Evolutionary conservation across 768 basidiomycete species (phyloP).

Genomic region (Artomyces pyxidatus): DNA sequence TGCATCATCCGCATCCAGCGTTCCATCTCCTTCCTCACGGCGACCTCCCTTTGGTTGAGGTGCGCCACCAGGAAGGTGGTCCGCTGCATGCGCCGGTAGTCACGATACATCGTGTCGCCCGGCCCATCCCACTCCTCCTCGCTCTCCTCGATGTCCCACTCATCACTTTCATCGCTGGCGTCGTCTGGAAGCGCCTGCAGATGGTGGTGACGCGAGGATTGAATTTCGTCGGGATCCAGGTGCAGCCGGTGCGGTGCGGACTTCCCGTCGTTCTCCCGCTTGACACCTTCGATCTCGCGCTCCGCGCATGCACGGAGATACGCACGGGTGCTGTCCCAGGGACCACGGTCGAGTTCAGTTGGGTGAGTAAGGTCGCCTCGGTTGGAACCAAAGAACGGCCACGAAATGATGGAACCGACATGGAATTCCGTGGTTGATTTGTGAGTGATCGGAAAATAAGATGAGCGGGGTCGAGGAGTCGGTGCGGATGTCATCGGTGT

Average conservation of each 20-base stretch:
- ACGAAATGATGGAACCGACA: slow-evolving; percentile 78
- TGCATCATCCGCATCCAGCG: slow-evolving; percentile 68
- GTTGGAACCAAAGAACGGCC: slow-evolving; percentile 86
- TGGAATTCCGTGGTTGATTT: slow-evolving; percentile 34
- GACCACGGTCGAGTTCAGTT: slow-evolving; percentile 69
- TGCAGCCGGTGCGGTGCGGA: slow-evolving; percentile 70
- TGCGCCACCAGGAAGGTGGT: slow-evolving; percentile 74
- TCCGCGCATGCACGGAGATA: slow-evolving; percentile 61
- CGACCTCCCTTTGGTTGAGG: slow-evolving; percentile 51
- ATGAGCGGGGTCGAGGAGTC: not conserved
- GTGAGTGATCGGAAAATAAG: slow-evolving; percentile 4
- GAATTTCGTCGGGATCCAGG: slow-evolving; percentile 74
- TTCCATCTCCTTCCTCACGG: slow-evolving; percentile 60
- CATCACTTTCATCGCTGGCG: slow-evolving; percentile 71
- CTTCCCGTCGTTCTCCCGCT: slow-evolving; percentile 70
- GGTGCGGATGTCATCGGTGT: slow-evolving; percentile 1
- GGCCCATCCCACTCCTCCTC: slow-evolving; percentile 69
- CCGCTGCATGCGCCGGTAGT: slow-evolving; percentile 76
- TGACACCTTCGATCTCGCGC: slow-evolving; percentile 69
- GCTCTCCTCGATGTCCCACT: slow-evolving; percentile 73
- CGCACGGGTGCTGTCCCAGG: slow-evolving; percentile 51
- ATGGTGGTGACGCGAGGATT: slow-evolving; percentile 61
- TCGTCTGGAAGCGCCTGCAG: slow-evolving; percentile 62
- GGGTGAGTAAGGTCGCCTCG: slow-evolving; percentile 66
- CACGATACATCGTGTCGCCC: slow-evolving; percentile 71